Base-by-base conservation (phyloP, 2,329 filamentous ascomycete genomes). In the Ophiocordyceps sinensis region DNA sequence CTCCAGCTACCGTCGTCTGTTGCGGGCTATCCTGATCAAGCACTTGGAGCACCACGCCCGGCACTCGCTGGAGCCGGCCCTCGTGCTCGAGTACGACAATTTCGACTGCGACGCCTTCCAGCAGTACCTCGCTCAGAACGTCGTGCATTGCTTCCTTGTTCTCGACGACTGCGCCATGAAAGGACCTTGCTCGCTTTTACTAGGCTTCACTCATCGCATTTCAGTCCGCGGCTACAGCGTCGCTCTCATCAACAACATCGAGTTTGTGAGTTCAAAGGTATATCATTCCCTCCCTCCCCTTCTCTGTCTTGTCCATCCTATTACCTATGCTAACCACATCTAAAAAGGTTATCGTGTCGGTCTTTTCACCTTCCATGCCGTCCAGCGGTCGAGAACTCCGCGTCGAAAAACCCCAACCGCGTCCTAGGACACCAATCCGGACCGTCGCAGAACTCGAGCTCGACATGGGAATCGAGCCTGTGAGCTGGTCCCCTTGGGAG, bases 61-160 rank as follows among this genome's bases (percentile, higher is more conserved):
- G 11, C 34, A 19, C 39, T 39, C 13, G 3, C 12, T n/a, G n/a
- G 30, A 36, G 28, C 35, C 10, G 58, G 73, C 36, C 8, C 60
- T 43, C 38, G 51, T 61, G 2, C 77, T 76, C 49, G 47, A 63
- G 6, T 41, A 38, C n/a, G n/a, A 41, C n/a, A 68, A 67, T 1
- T 51, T 71, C 13, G 55, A 64, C 12, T 68, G 69, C 34, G 39
- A 55, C 0, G 61, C 60, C 0, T 86, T 84, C 49, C 45, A 55
- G 5, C 49, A 65, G 1, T 82, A 84, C 49, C 59, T 83, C 2
- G 47, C 61, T 3, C 51, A 54, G 1, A 66, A 69, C 21, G 69
- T 74, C 0, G 62, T 77, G 4, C 78, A 82, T 51, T 84, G 86
- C 48, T 59, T 85, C 40, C 71, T 87, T 63, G 75, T 72, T 40